Evolutionary conservation across 768 basidiomycete genomes (phyloP).

Genomic region (Xanthoconium purpureum): DNA sequence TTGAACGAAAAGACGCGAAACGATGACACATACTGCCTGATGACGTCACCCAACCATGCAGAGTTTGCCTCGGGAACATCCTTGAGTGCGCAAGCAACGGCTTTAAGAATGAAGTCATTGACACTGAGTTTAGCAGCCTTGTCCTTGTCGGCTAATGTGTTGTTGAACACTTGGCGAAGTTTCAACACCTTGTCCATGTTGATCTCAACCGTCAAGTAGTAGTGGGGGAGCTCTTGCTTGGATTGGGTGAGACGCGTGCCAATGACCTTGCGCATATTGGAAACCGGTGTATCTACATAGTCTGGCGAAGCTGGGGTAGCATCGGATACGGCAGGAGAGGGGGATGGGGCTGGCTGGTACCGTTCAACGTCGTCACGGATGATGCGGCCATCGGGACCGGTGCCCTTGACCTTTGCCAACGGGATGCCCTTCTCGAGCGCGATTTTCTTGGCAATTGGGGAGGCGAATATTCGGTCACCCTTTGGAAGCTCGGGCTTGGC

Average conservation of each 20-base stretch:
- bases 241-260: constrained; percentile 87
- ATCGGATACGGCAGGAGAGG: constrained; percentile 42
- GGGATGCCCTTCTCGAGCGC: constrained; percentile 94
- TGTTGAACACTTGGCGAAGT: constrained; percentile 95
- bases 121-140: constrained; percentile 92
- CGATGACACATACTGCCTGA: constrained; percentile 72
- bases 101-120: constrained; percentile 98
- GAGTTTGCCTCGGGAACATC: constrained; percentile 99
- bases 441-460: constrained; percentile 95
- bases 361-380: constrained; percentile 92
- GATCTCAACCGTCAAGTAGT: constrained; percentile 92
- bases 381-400: constrained; percentile 93
- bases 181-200: constrained; percentile 96
- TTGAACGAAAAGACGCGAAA: background rate
- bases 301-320: constrained; percentile 56
- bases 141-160: constrained; percentile 78
- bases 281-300: constrained; percentile 86
- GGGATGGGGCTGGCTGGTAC: constrained; percentile 58
- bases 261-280: constrained; percentile 94
- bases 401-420: constrained; percentile 83
- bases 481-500: constrained; percentile 54
- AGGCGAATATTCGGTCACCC: constrained; percentile 88
- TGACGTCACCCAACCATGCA: constrained; percentile 94
- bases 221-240: constrained; percentile 94
- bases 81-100: constrained; percentile 80